Base-by-base conservation (phyloP, 129 eudicot species). In the Lactuca sativa region DNA sequence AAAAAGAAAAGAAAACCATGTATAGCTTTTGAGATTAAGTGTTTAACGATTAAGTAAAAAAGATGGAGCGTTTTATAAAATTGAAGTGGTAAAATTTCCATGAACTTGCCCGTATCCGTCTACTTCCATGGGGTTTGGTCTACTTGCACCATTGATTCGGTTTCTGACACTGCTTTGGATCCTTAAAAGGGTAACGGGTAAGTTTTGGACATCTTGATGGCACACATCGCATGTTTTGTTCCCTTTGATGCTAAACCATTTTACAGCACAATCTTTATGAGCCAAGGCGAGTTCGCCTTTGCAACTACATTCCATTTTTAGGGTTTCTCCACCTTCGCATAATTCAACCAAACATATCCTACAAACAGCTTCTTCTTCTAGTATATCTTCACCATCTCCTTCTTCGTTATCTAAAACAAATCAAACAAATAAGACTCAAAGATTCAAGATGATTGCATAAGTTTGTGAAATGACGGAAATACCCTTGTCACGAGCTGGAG, bases 211-310 rank as follows among this genome's bases (percentile, higher is more conserved):
- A 56, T 93, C 98, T 74, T 93, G 90, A 83, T 78, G 86, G 76
- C 98, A 93, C 51, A 93, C 92, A 69, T 93, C 98, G 76, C 98
- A 93, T 7, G 85, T 90, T 81, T 80, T 89, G 86, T 90, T 93
- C 14, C 98, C 98, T 82, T 93, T 93, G 33, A 93, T 85, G 69
- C 90, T 90, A 82, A 93, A 93, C 98, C 98, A 93, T 78, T 93
- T 93, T 31, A 93, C 74, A 3, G 98, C 97, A 78, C 98, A 93
- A 67, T 85, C 98, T 71, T 87, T 64, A 80, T 93, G 98, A 57
- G 98, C 95, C 79, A 93, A 90, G 57, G 98, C 98, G 74, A 93
- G 98, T 83, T 89, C 98, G 40, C 98, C 98, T 85, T 87, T 93
- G 85, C 98, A 93, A 75, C 98, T 93, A 62, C 98, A 93, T 80